Conservation (phyloP, 1,284 basidiomycete species). For the Cutaneotrichosporon sp. region DNA sequence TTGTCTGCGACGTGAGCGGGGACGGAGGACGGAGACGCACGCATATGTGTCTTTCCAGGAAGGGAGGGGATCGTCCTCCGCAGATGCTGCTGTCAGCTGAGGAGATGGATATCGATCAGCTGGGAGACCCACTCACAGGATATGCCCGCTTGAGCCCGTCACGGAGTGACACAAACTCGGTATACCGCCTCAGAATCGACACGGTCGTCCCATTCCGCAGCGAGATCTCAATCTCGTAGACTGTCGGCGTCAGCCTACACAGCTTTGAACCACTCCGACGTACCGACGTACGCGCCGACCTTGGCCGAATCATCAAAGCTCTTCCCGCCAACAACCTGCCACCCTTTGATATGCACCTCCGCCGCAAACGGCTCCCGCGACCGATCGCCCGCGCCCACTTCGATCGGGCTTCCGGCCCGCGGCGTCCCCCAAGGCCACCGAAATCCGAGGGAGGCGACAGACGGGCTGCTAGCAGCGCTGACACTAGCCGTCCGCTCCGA, state of each 20-base stretch:
- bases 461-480: no score
- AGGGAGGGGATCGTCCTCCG: conserved; percentile 32
- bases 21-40: conserved; percentile 11
- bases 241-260: conserved; percentile 25
- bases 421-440: neutral
- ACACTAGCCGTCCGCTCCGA: neutral
- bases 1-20: conserved; percentile 26
- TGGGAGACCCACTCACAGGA: conserved; percentile 28
- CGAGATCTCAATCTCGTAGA: conserved; percentile 42
- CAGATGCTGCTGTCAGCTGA: conserved; percentile 24
- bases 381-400: no score
- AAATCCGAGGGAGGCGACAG: no score
- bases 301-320: conserved; percentile 32
- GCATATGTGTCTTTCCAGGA: conserved; percentile 44
- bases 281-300: conserved; percentile 45
- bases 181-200: conserved; percentile 37
- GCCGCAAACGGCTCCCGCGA: conserved; percentile 32
- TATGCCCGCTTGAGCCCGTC: conserved; percentile 23
- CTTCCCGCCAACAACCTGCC: conserved; percentile 40
- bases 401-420: no score
- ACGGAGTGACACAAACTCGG: conserved; percentile 38
- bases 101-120: neutral
- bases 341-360: conserved; percentile 35
- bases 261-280: conserved; percentile 9
- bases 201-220: conserved; percentile 31